Evolutionary conservation across 1,284 basidiomycete genomes (phyloP), one percentile per base, ranked within the genome.

Genomic region (Phlebopus sp.): DNA sequence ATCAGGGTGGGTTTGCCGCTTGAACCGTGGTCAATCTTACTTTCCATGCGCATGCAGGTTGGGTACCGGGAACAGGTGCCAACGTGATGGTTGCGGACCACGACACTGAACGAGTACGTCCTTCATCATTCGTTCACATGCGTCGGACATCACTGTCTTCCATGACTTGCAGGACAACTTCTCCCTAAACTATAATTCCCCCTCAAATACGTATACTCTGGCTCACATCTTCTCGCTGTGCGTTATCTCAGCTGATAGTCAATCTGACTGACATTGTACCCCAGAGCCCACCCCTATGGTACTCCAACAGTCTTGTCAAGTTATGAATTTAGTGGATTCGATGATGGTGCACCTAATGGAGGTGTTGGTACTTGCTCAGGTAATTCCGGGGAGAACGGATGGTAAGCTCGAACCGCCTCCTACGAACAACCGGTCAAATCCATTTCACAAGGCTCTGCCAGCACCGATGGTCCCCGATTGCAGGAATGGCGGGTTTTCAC

Each of bases 41-140:
- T 11, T 9, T 34, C 23, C n/a, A 7, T 9, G 31, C 4, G 9
- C 27, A 4, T 23, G 21, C 39, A 81, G 82, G 79, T 10, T 86
- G 82, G 83, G 68, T 85, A 2, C 34, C 75, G 0, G 73, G 80
- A 5, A 64, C 63, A 0, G 58, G 62, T 29, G 83, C 84, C 0
- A 86, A 87, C 54, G 77, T 82, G 17, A 86, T 86, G 52, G 82
- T 86, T 3, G 71, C 76, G 0, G 84, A 86, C 56, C 84, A 86
- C 53, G 84, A 86, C 55, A 85, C 83, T 0, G 84, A 86, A 60
- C 67, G 84, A 35, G 82, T 82, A 53, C 41, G 74, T 51, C 14
- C 10, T 18, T 21, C 25, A 7, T 30, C 18, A 25, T 25, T 8
- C 25, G 25, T 25, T 25, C 25, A n/a, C n/a, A n/a, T 23, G 21